Evolutionary conservation across 192 early-diverging fungal genomes (phyloP).

Genomic region (Pilobolus umbonatus): DNA sequence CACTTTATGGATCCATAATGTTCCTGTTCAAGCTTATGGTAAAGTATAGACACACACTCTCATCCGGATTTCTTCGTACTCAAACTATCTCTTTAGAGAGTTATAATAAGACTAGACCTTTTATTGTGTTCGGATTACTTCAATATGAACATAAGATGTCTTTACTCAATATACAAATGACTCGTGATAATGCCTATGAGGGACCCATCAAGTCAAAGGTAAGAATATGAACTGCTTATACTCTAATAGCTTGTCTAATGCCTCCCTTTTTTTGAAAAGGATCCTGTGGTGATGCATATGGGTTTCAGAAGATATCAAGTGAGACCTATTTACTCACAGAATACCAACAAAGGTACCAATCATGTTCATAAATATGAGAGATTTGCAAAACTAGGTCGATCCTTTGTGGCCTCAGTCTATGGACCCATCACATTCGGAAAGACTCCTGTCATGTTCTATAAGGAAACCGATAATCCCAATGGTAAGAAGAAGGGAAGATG

Average conservation of each 20-base stretch:
- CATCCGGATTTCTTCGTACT: no score
- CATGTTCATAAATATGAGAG: conserved; percentile 95
- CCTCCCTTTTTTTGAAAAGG: conserved; percentile 30
- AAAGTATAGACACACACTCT: neutral
- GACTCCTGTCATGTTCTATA: conserved; percentile 79
- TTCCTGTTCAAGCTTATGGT: conserved; percentile 57
- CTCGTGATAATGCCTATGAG: conserved; percentile 67
- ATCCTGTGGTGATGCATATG: conserved; percentile 78
- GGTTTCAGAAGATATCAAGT: conserved; percentile 89
- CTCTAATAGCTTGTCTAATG: neutral
- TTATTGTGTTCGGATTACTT: conserved; percentile 51
- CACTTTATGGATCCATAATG: conserved; percentile 65
- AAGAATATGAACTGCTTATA: neutral
- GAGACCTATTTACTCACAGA: conserved; percentile 85
- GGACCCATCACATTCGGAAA: conserved; percentile 89
- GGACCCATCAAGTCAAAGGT: conserved; percentile 84
- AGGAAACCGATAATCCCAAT: conserved; percentile 54
- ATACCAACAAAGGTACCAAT: conserved; percentile 76
- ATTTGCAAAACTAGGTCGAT: conserved; percentile 73
- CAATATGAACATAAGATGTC: conserved; percentile 94
- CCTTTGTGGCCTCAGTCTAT: conserved; percentile 81
- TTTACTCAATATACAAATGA: conserved; percentile 74
- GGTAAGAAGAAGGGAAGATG: conserved; percentile 22
- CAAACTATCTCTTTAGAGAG: conserved; percentile 32
- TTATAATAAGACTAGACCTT: conserved; percentile 45